A percentile compares a stretch with the other conserved stretches of the same genome.
These are phyloP conservation scores for Starmerella sirachaensis DNA, from an alignment of 805 yeast genomes.

Conservation along the genomic window DNA sequence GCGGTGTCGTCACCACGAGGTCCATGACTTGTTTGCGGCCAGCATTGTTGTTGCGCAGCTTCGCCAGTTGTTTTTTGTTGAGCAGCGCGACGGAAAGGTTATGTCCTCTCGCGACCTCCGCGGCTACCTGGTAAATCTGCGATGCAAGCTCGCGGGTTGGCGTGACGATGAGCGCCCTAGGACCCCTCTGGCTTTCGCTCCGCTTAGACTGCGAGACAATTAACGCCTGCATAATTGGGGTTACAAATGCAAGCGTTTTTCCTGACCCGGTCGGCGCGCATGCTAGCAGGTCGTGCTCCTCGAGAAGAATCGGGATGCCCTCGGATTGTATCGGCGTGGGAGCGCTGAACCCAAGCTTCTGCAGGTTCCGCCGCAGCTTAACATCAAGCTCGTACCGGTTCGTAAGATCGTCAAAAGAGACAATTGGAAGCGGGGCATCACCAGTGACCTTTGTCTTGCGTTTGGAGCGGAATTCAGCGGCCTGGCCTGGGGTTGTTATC, in stretches of 20 bases:
- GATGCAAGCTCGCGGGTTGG: slow-evolving; percentile 92
- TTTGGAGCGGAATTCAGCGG: slow-evolving; percentile 45
- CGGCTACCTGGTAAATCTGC: slow-evolving; percentile 66
- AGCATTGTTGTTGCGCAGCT: slow-evolving; percentile 46
- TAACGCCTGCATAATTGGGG: slow-evolving; percentile 62
- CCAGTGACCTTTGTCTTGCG: slow-evolving; percentile 67
- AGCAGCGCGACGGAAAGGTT: slow-evolving; percentile 50
- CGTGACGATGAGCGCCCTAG: slow-evolving; percentile 68
- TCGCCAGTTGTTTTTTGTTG: slow-evolving; percentile 55
- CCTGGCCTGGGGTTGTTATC: slow-evolving; percentile 47
- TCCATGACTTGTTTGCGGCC: slow-evolving; percentile 57
- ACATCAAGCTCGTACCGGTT: slow-evolving; percentile 55
- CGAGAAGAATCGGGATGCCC: slow-evolving; percentile 62
- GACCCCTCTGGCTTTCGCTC: slow-evolving; percentile 29
- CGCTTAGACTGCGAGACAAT: slow-evolving; percentile 14
- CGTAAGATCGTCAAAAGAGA: slow-evolving; percentile 71
- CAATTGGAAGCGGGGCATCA: slow-evolving; percentile 84
- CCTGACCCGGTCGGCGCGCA: slow-evolving; percentile 99
- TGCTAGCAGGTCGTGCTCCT: slow-evolving; percentile 67
- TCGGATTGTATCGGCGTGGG: slow-evolving; percentile 94
- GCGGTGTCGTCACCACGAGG: slow-evolving; percentile 75
- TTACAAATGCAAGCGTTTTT: slow-evolving; percentile 79
- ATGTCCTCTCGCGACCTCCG: slow-evolving; percentile 44
- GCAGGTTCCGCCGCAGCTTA: slow-evolving; percentile 47
- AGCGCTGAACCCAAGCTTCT: slow-evolving; percentile 57